Conservation (phyloP, 23 red algal species). For the Gracilaria vermiculophylla region DNA sequence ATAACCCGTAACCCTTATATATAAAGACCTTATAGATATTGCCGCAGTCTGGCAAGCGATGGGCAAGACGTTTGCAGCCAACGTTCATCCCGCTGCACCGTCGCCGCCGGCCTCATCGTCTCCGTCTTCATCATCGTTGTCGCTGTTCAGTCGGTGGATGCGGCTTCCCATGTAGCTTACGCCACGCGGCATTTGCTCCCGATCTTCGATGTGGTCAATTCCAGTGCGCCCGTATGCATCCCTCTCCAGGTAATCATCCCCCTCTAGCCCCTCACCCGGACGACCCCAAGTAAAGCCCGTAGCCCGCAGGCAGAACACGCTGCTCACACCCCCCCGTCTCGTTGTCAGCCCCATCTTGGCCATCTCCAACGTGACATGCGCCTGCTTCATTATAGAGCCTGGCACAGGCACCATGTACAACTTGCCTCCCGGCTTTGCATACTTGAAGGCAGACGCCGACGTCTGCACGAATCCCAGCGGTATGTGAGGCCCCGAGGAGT, state of each 20-base stretch:
- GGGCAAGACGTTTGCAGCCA: too few relatives aligned
- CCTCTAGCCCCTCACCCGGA: conserved; percentile 32
- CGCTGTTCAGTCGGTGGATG: conserved; percentile 35
- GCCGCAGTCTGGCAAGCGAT: too few relatives aligned
- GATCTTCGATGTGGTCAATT: conserved; percentile 22
- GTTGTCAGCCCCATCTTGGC: conserved; percentile 64
- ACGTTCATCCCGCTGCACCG: not conserved
- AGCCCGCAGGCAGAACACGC: conserved; percentile 55
- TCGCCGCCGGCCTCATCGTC: not conserved
- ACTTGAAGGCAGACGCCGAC: conserved; percentile 64
- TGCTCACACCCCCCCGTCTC: conserved; percentile 44
- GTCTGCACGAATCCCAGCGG: conserved; percentile 71
- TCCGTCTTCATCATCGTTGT: not conserved
- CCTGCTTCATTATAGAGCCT: conserved; percentile 43
- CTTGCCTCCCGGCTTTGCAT: conserved; percentile 61
- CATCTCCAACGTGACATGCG: conserved; percentile 63
- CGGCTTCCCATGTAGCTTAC: conserved; percentile 74
- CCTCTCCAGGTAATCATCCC: conserved; percentile 62
- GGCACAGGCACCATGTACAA: conserved; percentile 70
- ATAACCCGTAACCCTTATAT: too few relatives aligned
- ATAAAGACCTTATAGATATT: too few relatives aligned
- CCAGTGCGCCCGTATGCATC: conserved; percentile 61
- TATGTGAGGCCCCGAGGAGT: conserved; percentile 43
- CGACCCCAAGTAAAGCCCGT: conserved; percentile 51
- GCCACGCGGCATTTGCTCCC: conserved; percentile 45